Evolutionary conservation across 2,329 filamentous ascomycete genomes (phyloP), one percentile per base, ranked within the genome.

Genomic region (Pyrenophora tritici-repentis): DNA sequence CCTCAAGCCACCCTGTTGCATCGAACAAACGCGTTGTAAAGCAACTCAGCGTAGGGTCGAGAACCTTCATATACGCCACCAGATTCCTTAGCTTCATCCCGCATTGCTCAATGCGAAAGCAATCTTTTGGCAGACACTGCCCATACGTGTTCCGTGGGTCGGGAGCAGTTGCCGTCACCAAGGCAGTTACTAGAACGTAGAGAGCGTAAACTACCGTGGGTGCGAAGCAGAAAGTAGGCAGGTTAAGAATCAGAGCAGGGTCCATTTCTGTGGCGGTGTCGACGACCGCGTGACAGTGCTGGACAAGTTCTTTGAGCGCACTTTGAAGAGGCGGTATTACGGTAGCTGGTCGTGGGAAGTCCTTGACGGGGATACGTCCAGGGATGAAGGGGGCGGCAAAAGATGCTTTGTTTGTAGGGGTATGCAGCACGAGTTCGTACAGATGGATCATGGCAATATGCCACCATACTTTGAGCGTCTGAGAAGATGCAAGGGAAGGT

Each of bases 351-450:
- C 54, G 61, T 12, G 65, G 65, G 18, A 62, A 66, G 49, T 68
- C 64, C 22, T 61, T 65, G 38, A 65, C 46, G n/a, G 55, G 34
- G 14, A 68, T 58, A 14, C 65, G 61, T 13, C 59, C 59, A 6
- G 65, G 64, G 17, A 67, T 61, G 26, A 61, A 68, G 2, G 64
- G 65, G 26, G 64, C 61, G 24, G 58, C 53, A 41, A 68, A 68
- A 10, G 57, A 59, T n/a, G 54, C 39, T 39, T 62, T 65, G 29
- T 68, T 68, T 6, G 64, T 65, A 3, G 61, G 61, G 6, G 65
- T 68, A 34, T 68, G 65, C 2, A 68, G 49, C 5, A 56, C 51
- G 13, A 59, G 37, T 45, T 68, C 65, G 42, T 62, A 50, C 8
- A 65, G 45, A 35, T 59, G 55, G 6, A 67, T 42, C 59, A 66